phyloP scores from a whole-genome alignment of 345 rosid species.

The Xanthoceras sorbifolium region DNA sequence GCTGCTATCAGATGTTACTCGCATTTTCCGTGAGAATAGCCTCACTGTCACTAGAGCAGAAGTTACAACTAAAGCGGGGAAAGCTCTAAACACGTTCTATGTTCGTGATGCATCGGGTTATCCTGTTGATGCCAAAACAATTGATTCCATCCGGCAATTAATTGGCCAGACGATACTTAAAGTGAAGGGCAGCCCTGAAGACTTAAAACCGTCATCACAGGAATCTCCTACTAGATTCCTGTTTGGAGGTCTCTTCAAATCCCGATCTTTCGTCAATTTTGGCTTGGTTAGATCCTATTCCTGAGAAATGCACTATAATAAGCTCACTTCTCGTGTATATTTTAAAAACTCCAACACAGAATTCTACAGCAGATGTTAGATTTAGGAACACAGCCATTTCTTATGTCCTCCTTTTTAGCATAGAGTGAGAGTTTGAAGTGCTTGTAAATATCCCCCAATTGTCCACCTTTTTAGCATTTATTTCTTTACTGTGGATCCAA shows the following conservation, averaged over 20 bases:
- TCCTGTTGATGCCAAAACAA: constrained; percentile 67
- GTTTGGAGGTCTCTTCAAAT: constrained; percentile 84
- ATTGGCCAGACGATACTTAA: constrained; percentile 84
- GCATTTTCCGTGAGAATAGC: constrained; percentile 91
- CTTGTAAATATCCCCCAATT: constrained; percentile 23
- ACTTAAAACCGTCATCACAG: constrained; percentile 51
- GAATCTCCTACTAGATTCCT: constrained; percentile 80
- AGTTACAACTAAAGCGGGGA: constrained; percentile 79
- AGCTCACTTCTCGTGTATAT: constrained; percentile 23
- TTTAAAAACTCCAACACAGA: neutral
- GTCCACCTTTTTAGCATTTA: neutral
- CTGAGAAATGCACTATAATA: constrained; percentile 24
- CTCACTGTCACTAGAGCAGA: constrained; percentile 86
- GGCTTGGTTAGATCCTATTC: constrained; percentile 87
- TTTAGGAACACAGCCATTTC: constrained; percentile 22
- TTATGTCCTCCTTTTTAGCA: too few relatives aligned
- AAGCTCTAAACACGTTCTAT: constrained; percentile 83
- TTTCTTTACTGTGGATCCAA: constrained; percentile 34
- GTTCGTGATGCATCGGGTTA: constrained; percentile 82
- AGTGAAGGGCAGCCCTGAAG: constrained; percentile 67
- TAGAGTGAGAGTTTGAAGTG: constrained; percentile 9
- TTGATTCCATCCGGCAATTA: constrained; percentile 72
- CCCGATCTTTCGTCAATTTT: constrained; percentile 85
- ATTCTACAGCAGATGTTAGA: neutral
- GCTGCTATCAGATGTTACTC: constrained; percentile 76